A percentile compares a stretch with the other conserved stretches of the same genome.
Evolutionary conservation across 2,329 filamentous ascomycete genomes (phyloP).

Genomic region (Aotearoamyces nothofagi): DNA sequence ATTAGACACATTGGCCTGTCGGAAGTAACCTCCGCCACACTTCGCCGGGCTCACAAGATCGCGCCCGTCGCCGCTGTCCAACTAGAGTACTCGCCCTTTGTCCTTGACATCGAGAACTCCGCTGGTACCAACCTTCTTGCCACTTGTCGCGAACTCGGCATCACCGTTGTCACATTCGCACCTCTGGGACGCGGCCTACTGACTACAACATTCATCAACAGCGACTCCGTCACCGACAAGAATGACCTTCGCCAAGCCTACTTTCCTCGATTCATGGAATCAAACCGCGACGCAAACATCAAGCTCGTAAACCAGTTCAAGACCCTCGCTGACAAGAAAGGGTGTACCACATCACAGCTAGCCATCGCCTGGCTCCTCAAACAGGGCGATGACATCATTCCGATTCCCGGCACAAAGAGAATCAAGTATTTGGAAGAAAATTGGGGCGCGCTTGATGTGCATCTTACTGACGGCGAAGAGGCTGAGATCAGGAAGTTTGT

Average conservation of each 20-base stretch:
- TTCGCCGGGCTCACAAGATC: constrained; percentile 34
- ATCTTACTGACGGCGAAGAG: constrained; percentile 22
- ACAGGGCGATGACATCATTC: constrained; percentile 34
- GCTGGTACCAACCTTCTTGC: constrained; percentile 30
- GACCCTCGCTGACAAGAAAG: constrained; percentile 32
- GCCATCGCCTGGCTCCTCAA: constrained; percentile 36
- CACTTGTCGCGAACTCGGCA: constrained; percentile 41
- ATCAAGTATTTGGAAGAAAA: constrained; percentile 32
- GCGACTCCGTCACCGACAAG: constrained; percentile 16
- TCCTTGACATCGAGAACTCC: constrained; percentile 39
- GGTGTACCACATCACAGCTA: constrained; percentile 30
- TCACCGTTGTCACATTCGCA: constrained; percentile 39
- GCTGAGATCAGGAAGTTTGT: constrained; percentile 21
- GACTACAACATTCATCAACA: constrained; percentile 30
- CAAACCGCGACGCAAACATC: constrained; percentile 35
- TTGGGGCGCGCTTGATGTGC: constrained; percentile 17
- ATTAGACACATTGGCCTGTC: constrained; percentile 40
- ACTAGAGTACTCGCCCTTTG: constrained; percentile 37
- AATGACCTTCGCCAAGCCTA: constrained; percentile 33
- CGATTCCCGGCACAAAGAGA: constrained; percentile 35
- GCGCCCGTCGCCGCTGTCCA: constrained; percentile 34
- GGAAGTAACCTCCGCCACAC: constrained; percentile 31
- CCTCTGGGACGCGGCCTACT: constrained; percentile 46
- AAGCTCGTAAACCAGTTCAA: constrained; percentile 28
- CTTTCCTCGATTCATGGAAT: constrained; percentile 31